A percentile compares a stretch with the other conserved stretches of the same genome.
Conservation (phyloP, 148 eudicot genomes). For the Persicaria maculosa region DNA sequence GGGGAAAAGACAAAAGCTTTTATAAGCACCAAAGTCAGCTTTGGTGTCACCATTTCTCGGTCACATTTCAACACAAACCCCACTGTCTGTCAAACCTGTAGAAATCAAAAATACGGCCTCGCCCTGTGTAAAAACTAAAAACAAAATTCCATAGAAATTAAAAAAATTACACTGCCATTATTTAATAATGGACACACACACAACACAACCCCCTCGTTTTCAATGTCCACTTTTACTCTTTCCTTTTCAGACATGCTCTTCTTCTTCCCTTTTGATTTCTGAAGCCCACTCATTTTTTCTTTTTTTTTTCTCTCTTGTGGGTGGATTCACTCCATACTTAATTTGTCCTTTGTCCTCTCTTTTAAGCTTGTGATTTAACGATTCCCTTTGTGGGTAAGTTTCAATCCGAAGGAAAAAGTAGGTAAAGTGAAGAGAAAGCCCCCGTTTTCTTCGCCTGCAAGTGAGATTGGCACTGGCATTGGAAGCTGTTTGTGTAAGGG, state of each 20-base stretch:
- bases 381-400: slow-evolving; percentile 4
- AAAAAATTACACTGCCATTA: background rate
- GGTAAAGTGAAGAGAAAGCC: background rate
- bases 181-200: slow-evolving; percentile 9
- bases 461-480: slow-evolving; percentile 27
- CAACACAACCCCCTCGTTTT: background rate
- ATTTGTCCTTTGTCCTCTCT: slow-evolving; percentile 4
- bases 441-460: slow-evolving; percentile 39
- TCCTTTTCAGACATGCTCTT: slow-evolving; percentile 5
- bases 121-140: background rate
- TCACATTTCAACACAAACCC: slow-evolving; percentile 28
- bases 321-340: slow-evolving; percentile 18
- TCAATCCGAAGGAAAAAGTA: background rate
- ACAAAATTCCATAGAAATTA: background rate
- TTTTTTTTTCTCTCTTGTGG: background rate
- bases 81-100: slow-evolving; percentile 7
- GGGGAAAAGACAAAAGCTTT: slow-evolving; percentile 8
- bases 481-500: background rate
- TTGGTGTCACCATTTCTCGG: slow-evolving; percentile 29
- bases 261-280: slow-evolving; percentile 8
- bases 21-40: slow-evolving; percentile 51
- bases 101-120: background rate
- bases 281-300: background rate
- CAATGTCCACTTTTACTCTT: slow-evolving; percentile 9
- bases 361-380: background rate